Evolutionary conservation across 164 flowering plant genomes (phyloP), one percentile per base, ranked within the genome.

Genomic region (Vitis rupestris): DNA sequence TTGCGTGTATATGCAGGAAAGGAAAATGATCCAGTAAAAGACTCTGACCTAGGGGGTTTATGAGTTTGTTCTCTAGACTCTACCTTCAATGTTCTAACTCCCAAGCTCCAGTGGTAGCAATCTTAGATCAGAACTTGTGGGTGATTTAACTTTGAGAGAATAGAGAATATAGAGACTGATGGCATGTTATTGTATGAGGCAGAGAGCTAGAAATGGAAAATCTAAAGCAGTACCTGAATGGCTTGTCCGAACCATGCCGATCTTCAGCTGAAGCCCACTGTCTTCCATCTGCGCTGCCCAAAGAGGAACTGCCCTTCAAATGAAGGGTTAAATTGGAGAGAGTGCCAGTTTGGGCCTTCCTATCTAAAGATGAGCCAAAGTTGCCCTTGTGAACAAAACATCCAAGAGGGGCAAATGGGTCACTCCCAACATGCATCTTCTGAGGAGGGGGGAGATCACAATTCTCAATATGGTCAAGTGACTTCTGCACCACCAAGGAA

Each of bases 361-460:
- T 30, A 66, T 71, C 70, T 4, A 67, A 29, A 70, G 77, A 71
- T 17, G 85, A 71, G 37, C 10, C 55, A 50, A 12, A 47, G 49
- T 64, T 13, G 60, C 44, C 74, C 52, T 66, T 74, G 72, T 57
- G 23, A 30, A 70, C 73, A 59, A 64, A 66, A 62, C n/a, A 54
- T n/a, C 79, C 70, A 65, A 72, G n/a, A 59, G 61, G 37, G 30
- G 56, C 66, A 72, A 30, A 68, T 5, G 78, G 63, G 49, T 68
- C 50, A 77, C 78, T 71, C 61, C 73, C 62, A 17, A 64, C 52
- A 19, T 68, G 62, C 64, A 58, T 65, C 58, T 83, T 81, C 72
- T 80, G 84, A 55, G 89, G 85, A 27, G 79, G 83, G 59, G 93
- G 93, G 66, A 88, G 87, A 73, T 88, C 93, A 71, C 90, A 85